phyloP scores from a whole-genome alignment of 2,329 filamentous ascomycete species.

The Penicillium capsulatum region DNA sequence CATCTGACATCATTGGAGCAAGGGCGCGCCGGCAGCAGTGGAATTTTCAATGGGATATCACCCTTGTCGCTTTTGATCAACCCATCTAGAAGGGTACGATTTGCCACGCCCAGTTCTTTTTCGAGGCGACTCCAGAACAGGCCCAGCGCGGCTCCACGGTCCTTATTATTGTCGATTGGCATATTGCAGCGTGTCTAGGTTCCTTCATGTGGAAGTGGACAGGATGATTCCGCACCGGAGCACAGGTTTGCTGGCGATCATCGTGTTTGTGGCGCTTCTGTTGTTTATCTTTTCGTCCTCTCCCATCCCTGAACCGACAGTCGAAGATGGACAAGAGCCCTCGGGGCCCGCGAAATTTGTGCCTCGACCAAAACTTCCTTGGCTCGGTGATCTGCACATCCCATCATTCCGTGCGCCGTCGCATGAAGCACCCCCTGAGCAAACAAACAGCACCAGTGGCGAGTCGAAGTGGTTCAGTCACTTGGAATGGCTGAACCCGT shows the following conservation, averaged over 20 bases:
- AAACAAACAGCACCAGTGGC: constrained; percentile 73
- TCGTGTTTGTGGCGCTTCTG: constrained; percentile 42
- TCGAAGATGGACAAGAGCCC: constrained; percentile 19
- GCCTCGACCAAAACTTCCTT: constrained; percentile 39
- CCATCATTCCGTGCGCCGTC: constrained; percentile 67
- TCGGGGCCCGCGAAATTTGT: constrained; percentile 31
- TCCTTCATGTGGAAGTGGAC: constrained; percentile 3
- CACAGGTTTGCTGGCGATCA: constrained; percentile 40
- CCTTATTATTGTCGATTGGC: not conserved
- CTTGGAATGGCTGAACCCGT: constrained; percentile 87
- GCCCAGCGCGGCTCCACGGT: constrained; percentile 1
- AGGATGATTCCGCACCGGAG: constrained; percentile 42
- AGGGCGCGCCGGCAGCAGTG: not conserved
- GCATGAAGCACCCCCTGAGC: constrained; percentile 67
- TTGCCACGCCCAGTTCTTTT: too few relatives aligned
- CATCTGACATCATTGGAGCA: constrained; percentile 13
- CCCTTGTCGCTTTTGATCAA: too few relatives aligned
- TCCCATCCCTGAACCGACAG: constrained; percentile 26
- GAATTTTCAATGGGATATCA: not conserved
- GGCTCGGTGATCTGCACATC: constrained; percentile 50
- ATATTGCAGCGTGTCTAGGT: constrained; percentile 4
- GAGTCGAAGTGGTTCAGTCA: constrained; percentile 81
- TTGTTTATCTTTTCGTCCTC: constrained; percentile 45
- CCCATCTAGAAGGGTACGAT: too few relatives aligned
- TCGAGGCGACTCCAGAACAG: not conserved